Percentiles rank a stretch among this genome's conserved stretches.
Conservation (phyloP, 2,329 filamentous ascomycete genomes). For the Paracoccidioides lutzii region DNA sequence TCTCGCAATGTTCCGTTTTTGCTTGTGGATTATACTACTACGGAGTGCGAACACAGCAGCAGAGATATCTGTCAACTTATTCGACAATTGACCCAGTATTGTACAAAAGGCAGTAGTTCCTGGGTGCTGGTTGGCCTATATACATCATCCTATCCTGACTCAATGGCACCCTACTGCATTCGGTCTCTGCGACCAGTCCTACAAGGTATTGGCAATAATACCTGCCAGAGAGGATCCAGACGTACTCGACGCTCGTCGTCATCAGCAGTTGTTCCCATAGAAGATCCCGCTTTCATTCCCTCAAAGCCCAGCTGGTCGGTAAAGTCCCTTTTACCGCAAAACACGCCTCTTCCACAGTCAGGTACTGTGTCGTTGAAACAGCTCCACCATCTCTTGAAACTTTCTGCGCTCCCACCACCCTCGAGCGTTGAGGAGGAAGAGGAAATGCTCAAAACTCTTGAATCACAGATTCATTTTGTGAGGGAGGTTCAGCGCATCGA, state of each 20-base stretch:
- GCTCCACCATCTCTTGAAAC: conserved; percentile 71
- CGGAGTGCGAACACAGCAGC: too few relatives aligned
- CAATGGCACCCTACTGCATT: background rate
- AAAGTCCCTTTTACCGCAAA: conserved; percentile 51
- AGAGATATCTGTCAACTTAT: background rate
- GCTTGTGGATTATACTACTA: background rate
- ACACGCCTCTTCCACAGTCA: conserved; percentile 16
- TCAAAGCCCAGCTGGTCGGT: conserved; percentile 73
- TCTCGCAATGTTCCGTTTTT: background rate
- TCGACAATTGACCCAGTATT: background rate
- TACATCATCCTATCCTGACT: background rate
- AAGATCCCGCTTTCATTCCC: conserved; percentile 37
- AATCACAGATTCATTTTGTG: conserved; percentile 83
- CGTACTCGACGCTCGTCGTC: conserved; percentile 2
- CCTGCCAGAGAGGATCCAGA: background rate
- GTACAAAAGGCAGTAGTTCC: background rate
- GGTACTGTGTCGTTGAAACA: conserved; percentile 48
- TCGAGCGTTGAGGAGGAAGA: conserved; percentile 48
- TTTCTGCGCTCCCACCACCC: conserved; percentile 75
- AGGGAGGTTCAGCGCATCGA: conserved; percentile 68
- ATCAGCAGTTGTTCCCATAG: conserved; percentile 13
- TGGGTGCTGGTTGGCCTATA: background rate
- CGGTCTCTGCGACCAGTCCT: conserved; percentile 9
- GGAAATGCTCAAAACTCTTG: conserved; percentile 59
- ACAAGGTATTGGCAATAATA: conserved; percentile 10